Percentiles rank a stretch among this genome's conserved stretches.
Evolutionary conservation across 2,329 filamentous ascomycete genomes (phyloP).

Genomic region (Colletotrichum cordylinicola): DNA sequence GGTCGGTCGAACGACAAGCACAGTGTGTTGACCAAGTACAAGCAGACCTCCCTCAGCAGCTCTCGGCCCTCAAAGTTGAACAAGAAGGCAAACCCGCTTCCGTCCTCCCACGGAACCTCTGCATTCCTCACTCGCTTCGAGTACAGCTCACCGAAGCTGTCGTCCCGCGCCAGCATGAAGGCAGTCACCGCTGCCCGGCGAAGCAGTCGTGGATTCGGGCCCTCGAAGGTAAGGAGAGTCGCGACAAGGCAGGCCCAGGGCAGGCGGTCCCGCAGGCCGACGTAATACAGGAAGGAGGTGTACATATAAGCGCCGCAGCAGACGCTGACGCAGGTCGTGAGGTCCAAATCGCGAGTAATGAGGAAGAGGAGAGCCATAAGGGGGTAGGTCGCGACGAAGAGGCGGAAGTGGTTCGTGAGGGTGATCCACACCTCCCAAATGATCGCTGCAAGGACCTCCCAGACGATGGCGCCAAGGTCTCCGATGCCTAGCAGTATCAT

Average conservation of each 20-base stretch:
- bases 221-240: conserved; percentile 9
- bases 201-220: conserved; percentile 4
- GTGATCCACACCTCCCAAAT: conserved; percentile 5
- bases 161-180: conserved; percentile 17
- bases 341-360: background rate
- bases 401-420: conserved; percentile 17
- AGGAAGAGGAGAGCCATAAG: conserved; percentile 15
- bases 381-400: conserved; percentile 15
- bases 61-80: conserved; percentile 15
- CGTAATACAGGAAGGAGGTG: conserved; percentile 4
- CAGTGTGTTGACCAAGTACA: conserved; percentile 15
- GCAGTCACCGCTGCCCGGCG: conserved; percentile 10
- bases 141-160: background rate
- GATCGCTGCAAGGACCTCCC: conserved; percentile 17
- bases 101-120: conserved; percentile 10
- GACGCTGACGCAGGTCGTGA: background rate
- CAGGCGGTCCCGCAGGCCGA: conserved; percentile 6
- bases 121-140: background rate
- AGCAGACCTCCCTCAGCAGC: background rate
- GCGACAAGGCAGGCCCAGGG: conserved; percentile 14
- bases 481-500: conserved; percentile 15
- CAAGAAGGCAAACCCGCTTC: conserved; percentile 12
- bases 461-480: conserved; percentile 8
- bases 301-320: conserved; percentile 10
- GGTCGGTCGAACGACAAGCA: conserved; percentile 9